Conservation (phyloP, 345 rosid genomes). For the Arabis hirsuta region DNA sequence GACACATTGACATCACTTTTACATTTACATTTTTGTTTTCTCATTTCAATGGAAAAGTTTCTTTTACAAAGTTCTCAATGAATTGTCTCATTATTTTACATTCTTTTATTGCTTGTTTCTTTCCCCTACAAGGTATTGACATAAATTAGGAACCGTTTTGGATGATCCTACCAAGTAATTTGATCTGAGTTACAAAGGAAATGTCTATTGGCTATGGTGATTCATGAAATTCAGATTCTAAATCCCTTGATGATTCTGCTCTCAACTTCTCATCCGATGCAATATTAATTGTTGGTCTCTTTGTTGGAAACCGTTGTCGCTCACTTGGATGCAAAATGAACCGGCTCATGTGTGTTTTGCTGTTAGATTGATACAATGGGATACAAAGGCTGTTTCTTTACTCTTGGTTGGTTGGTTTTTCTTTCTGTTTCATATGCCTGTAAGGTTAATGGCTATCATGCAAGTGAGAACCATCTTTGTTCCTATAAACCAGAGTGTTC, state of each 20-base stretch:
- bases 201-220: slow-evolving; percentile 1
- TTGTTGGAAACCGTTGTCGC: not conserved
- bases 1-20: slow-evolving; percentile 64
- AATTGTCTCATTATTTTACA: not conserved
- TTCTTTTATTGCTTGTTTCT: not conserved
- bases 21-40: slow-evolving; percentile 39
- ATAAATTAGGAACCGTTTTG: not conserved
- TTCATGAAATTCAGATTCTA: not conserved
- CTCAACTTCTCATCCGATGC: not conserved
- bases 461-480: not conserved
- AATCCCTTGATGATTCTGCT: slow-evolving; percentile 16
- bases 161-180: slow-evolving; percentile 18
- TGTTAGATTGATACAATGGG: no score
- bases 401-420: no score
- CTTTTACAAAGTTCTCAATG: slow-evolving; percentile 10
- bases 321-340: not conserved
- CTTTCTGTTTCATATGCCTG: not conserved
- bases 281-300: not conserved
- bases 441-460: not conserved
- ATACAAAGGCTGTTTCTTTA: no score
- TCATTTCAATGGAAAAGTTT: slow-evolving; percentile 26
- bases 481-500: not conserved
- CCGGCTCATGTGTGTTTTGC: not conserved
- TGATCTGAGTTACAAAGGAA: not conserved
- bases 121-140: not conserved